Evolutionary conservation across 2,329 filamentous ascomycete genomes (phyloP), one percentile per base, ranked within the genome.

Genomic region (Penicillium brevicompactum): DNA sequence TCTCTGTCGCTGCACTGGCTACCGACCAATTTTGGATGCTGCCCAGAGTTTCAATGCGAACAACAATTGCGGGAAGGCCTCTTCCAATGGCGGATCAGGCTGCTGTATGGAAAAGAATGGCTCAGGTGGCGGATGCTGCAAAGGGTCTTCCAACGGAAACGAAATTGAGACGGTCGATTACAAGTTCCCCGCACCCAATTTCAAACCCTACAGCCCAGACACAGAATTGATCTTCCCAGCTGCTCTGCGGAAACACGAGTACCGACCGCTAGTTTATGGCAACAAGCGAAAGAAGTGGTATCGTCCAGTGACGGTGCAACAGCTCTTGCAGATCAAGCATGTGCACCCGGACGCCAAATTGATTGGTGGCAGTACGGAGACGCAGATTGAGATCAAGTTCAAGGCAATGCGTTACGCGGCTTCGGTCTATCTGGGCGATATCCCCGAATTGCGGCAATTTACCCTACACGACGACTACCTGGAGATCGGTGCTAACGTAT

Each of bases 361-460:
- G 58, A 96, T 99, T 58, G 93, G 92, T 47, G 94, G 94, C 58
- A 96, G 92, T 71, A 96, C 92, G 2, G 94, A 99, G 74, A 97
- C 93, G 0, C 94, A 97, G 74, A 97, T 99, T 57, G 94, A 99
- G 76, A 90, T 95, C 77, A 97, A 96, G 75, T 97, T 99, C 83
- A 97, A 97, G 78, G 91, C 88, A 1, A 85, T 96, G 80, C 84
- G 92, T 65, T 97, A 97, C 70, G 88, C 88, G 4, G 86, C 90
- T 1, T 97, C 92, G 0, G 90, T 99, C 0, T 97, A 89, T 63
- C 90, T 97, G 9, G 92, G 93, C 10, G 94, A 99, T 67, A 96
- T 99, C 55, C 80, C 90, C 1, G 94, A 97, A 74, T 78, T 99
- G 55, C 83, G 91, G 11, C 88, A 92, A 62, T 97, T 91, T 70